Conservation (phyloP, 164 flowering plant species). For the Malania oleifera region DNA sequence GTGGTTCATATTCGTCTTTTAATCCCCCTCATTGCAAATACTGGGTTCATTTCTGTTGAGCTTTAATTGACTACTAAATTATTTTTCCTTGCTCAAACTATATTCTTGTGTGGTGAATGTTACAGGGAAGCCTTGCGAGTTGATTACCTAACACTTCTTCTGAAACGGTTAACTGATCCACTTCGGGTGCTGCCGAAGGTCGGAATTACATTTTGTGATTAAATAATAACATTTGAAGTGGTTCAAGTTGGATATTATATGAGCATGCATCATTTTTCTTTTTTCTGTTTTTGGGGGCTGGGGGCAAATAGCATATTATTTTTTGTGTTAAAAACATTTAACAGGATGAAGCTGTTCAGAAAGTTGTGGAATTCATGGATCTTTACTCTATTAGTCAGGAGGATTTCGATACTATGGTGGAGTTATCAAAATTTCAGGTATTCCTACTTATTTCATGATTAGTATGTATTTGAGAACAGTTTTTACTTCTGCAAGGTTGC, state of each 20-base stretch:
- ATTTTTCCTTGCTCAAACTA: too few relatives aligned
- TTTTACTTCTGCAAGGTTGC: not conserved
- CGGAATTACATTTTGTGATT: constrained; percentile 4
- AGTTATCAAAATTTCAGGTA: constrained; percentile 84
- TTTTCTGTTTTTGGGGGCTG: constrained; percentile 11
- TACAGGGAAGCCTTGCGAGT: constrained; percentile 68
- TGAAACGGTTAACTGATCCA: constrained; percentile 68
- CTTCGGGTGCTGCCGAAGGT: constrained; percentile 80
- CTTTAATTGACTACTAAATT: too few relatives aligned
- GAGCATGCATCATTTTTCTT: not conserved
- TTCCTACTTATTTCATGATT: not conserved
- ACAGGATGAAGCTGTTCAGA: constrained; percentile 87
- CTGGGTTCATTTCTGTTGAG: too few relatives aligned
- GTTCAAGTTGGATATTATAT: too few relatives aligned
- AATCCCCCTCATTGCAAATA: too few relatives aligned
- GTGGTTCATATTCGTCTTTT: too few relatives aligned
- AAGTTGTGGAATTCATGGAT: constrained; percentile 88
- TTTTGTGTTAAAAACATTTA: not conserved
- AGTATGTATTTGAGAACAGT: not conserved
- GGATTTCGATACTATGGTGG: constrained; percentile 79
- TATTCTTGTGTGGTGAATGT: constrained; percentile 1
- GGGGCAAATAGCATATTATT: not conserved
- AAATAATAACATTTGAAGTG: too few relatives aligned
- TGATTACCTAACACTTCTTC: constrained; percentile 68
- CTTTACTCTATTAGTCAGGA: constrained; percentile 81